A percentile compares a stretch with the other conserved stretches of the same genome.
phyloP scores from a whole-genome alignment of 169 alveolate species.

The Plasmodium gaboni region DNA sequence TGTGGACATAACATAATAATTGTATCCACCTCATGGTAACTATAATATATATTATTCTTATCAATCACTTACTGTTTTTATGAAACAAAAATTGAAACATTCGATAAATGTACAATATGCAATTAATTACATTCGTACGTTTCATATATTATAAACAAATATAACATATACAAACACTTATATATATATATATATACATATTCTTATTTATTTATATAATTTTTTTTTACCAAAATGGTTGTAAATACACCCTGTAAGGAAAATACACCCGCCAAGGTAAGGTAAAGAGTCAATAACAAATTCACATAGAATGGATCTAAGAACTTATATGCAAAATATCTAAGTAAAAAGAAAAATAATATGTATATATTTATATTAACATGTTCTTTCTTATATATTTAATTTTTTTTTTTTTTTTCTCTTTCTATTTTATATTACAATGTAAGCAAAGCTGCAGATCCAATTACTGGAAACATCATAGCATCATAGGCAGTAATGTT shows the following conservation, averaged over 20 bases:
- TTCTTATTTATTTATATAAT: background rate
- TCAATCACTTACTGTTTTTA: no score
- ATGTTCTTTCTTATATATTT: background rate
- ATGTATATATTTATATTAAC: constrained; percentile 1
- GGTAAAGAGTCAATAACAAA: constrained; percentile 55
- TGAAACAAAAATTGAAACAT: no score
- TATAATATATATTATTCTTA: no score
- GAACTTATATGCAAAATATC: constrained; percentile 77
- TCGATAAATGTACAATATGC: no score
- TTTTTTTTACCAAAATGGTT: constrained; percentile 27
- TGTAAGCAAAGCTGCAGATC: constrained; percentile 73
- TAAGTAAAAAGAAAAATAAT: background rate
- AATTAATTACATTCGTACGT: no score
- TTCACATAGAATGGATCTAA: constrained; percentile 75
- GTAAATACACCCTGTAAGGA: constrained; percentile 66
- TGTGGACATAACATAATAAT: no score
- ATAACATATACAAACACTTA: no score
- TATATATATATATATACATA: background rate
- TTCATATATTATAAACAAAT: background rate
- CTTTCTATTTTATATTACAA: constrained; percentile 20
- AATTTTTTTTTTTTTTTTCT: background rate
- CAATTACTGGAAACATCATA: constrained; percentile 73
- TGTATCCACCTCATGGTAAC: no score
- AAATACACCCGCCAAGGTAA: constrained; percentile 72
- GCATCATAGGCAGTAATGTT: constrained; percentile 76